phyloP scores from a whole-genome alignment of 2,329 filamentous ascomycete species.

The Scedosporium aurantiacum region DNA sequence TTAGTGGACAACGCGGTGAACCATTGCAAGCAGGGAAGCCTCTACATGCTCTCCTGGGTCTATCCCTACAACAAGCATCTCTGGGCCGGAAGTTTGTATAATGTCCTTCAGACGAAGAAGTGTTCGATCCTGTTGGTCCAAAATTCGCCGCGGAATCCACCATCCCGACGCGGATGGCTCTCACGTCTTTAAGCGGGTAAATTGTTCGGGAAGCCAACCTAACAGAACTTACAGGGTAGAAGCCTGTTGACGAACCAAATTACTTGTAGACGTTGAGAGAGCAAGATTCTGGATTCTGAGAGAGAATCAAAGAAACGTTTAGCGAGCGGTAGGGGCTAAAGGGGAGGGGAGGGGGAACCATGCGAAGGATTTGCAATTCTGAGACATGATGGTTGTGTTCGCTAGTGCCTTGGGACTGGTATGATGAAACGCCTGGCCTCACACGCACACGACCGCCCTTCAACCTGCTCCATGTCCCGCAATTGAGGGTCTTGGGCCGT shows the following conservation, averaged over 20 bases:
- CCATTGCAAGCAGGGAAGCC: background rate
- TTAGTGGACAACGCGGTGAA: background rate
- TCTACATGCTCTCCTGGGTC: background rate
- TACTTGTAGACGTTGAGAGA: background rate
- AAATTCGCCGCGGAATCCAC: background rate
- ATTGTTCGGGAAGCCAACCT: background rate
- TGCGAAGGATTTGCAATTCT: background rate
- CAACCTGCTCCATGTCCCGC: background rate
- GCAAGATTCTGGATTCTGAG: background rate
- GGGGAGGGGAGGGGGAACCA: background rate
- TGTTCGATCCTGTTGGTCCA: background rate
- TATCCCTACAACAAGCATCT: background rate
- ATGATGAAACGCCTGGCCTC: background rate
- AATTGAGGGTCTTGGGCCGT: background rate
- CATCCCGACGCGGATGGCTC: background rate
- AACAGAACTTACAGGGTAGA: background rate
- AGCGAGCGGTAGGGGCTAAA: background rate
- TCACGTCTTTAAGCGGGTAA: slow-evolving; percentile 3
- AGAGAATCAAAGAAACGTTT: background rate
- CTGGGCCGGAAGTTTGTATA: background rate
- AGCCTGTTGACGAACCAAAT: background rate
- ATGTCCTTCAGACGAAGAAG: background rate
- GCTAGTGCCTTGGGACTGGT: background rate
- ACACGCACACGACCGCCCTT: background rate
- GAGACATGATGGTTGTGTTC: background rate